A percentile compares a stretch with the other conserved stretches of the same genome.
Conservation (phyloP, 352 stramenopile genomes). For the Pythium dissotocum region DNA sequence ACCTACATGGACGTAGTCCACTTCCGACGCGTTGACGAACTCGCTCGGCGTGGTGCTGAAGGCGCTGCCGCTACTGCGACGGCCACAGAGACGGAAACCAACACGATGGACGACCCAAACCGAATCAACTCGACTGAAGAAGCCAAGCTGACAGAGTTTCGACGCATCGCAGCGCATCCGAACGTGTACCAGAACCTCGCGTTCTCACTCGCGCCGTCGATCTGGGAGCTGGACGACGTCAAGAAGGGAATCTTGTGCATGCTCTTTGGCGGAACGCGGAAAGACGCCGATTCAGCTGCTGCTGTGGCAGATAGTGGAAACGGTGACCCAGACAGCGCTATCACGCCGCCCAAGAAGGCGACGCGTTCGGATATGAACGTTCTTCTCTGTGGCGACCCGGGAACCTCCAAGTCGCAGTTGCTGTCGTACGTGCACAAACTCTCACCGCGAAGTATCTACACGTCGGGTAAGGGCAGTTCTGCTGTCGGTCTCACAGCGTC, state of each 20-base stretch:
- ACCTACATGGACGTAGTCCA: constrained; percentile 99
- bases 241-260: constrained; percentile 99
- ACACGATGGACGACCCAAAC: constrained; percentile 33
- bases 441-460: constrained; percentile 97
- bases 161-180: constrained; percentile 72
- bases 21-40: constrained; percentile 92
- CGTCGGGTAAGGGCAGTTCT: constrained; percentile 97
- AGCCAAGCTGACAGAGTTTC: constrained; percentile 67
- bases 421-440: constrained; percentile 97
- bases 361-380: constrained; percentile 98
- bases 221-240: constrained; percentile 97
- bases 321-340: not conserved
- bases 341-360: constrained; percentile 41
- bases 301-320: constrained; percentile 39
- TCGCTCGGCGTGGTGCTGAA: constrained; percentile 42
- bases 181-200: constrained; percentile 84
- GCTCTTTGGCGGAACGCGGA: constrained; percentile 97
- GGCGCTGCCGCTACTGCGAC: constrained; percentile 32
- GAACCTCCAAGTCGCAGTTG: constrained; percentile 98
- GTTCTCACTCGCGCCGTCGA: constrained; percentile 80
- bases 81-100: constrained; percentile 20
- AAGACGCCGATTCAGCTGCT: constrained; percentile 42
- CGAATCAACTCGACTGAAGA: constrained; percentile 55
- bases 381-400: constrained; percentile 97
- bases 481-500: constrained; percentile 99